Percentiles rank a stretch among this genome's conserved stretches.
These are phyloP conservation scores for Stachybotrys chartarum DNA, from an alignment of 2,329 filamentous ascomycete species.

Conservation along the genomic window DNA sequence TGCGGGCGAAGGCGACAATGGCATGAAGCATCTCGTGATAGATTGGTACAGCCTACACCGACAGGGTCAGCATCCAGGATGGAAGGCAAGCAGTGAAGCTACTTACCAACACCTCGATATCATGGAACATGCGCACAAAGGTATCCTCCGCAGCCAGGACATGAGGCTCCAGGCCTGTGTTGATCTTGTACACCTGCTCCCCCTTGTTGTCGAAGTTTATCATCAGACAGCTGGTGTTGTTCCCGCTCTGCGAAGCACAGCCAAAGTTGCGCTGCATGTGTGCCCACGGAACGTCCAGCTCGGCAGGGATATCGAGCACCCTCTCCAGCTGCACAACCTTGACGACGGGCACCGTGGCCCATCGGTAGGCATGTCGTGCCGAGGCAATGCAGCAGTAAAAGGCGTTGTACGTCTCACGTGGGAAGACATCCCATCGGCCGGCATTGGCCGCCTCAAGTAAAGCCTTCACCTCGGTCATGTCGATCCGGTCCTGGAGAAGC, in stretches of 20 bases:
- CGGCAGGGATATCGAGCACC: conserved; percentile 18
- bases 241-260: conserved; percentile 20
- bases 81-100: background rate
- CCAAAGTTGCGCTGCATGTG: conserved; percentile 23
- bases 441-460: conserved; percentile 14
- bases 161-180: conserved; percentile 17
- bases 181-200: conserved; percentile 19
- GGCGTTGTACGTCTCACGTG: conserved; percentile 22
- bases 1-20: conserved; percentile 12
- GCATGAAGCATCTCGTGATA: conserved; percentile 19
- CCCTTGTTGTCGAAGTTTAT: conserved; percentile 21
- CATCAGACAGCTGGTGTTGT: conserved; percentile 21
- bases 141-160: conserved; percentile 20
- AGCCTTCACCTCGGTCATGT: conserved; percentile 11
- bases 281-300: conserved; percentile 21
- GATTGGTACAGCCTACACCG: conserved; percentile 12
- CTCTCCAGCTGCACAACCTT: conserved; percentile 23
- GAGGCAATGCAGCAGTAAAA: conserved; percentile 23
- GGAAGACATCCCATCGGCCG: conserved; percentile 16
- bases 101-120: conserved; percentile 14
- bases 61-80: too few relatives aligned
- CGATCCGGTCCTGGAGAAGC: conserved; percentile 13
- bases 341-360: conserved; percentile 25
- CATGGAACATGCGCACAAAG: conserved; percentile 21
- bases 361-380: conserved; percentile 25